Base-by-base conservation (phyloP, 805 yeast genomes). In the Ogataea polymorpha region DNA sequence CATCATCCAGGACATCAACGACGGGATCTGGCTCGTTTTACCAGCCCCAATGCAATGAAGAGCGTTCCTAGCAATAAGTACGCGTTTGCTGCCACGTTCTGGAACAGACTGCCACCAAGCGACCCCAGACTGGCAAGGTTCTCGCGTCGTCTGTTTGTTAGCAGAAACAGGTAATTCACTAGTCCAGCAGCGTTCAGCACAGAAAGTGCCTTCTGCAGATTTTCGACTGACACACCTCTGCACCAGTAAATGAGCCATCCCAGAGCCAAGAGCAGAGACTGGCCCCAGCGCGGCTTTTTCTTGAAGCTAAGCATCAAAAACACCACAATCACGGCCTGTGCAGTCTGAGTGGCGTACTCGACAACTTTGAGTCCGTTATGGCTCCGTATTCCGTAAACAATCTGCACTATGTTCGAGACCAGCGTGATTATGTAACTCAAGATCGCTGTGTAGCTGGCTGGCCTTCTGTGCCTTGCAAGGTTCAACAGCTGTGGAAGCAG, bases 231-330 rank as follows among this genome's bases (percentile, higher is more conserved):
- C 7, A 26, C 41, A 38, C 25, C 41, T 23, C 17, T 38, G 35
- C 41, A 41, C 45, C 45, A 41, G 34, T 36, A 41, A n/a, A 32
- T n/a, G 21, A 41, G 31, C 42, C 35, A 32, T 6, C 38, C 32
- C 11, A 42, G 18, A 11, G 23, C 14, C 45, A 33, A 24, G 26
- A 37, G 35, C n/a, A 37, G 30, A 8, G 35, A 24, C 24, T 37
- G 41, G 10, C 34, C 26, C 32, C 29, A 31, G 5, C 41, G 37
- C n/a, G 34, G 10, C 18, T 30, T 20, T 9, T 21, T 32, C 9
- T 30, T 18, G 25, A 31, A 18, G 25, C 14, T 13, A 15, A 42
- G 34, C 40, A 35, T 31, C 9, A 30, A 14, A 13, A 23, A 10
- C n/a, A 38, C 41, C 9, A 42, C 23, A 1, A 12, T 11, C 3